These are phyloP conservation scores for Ceratocystis albifundus DNA, from an alignment of 2,329 filamentous ascomycete species.

Conservation along the genomic window DNA sequence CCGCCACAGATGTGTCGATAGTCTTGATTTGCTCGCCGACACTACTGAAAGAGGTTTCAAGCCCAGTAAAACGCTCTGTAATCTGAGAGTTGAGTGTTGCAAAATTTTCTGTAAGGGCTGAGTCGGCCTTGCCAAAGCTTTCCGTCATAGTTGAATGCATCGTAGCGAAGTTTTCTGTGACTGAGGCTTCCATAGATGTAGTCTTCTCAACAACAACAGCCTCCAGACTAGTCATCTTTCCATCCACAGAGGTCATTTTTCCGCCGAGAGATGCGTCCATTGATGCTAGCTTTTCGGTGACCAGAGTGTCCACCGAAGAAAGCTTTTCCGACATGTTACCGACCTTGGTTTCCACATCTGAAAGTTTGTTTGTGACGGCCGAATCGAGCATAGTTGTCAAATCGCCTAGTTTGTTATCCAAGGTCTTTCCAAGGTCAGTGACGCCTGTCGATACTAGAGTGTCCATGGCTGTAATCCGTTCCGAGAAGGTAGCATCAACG, in stretches of 20 bases:
- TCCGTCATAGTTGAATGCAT: constrained; percentile 22
- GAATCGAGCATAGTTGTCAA: constrained; percentile 14
- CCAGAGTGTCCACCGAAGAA: background rate
- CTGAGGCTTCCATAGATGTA: constrained; percentile 17
- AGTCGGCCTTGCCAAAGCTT: constrained; percentile 18
- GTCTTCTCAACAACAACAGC: constrained; percentile 19
- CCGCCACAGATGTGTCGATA: constrained; percentile 2
- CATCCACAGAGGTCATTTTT: constrained; percentile 18
- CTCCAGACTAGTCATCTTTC: constrained; percentile 20
- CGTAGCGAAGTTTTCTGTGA: constrained; percentile 21
- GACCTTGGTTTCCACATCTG: constrained; percentile 14
- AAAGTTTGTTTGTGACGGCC: background rate
- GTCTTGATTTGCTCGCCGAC: constrained; percentile 16
- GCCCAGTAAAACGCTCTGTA: constrained; percentile 13
- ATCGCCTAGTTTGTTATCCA: constrained; percentile 17
- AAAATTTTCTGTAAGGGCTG: constrained; percentile 22
- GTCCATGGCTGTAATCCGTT: constrained; percentile 17
- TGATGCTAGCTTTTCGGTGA: constrained; percentile 14
- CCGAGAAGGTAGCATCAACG: constrained; percentile 13
- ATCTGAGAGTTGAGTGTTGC: constrained; percentile 22
- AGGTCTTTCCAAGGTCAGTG: constrained; percentile 16
- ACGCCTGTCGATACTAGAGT: constrained; percentile 6
- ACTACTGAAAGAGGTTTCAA: constrained; percentile 17
- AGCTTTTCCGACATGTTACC: constrained; percentile 4
- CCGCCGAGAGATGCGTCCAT: constrained; percentile 7